These are phyloP conservation scores for Acephala macrosclerotiorum DNA, from an alignment of 2,329 filamentous ascomycete genomes.

Conservation along the genomic window DNA sequence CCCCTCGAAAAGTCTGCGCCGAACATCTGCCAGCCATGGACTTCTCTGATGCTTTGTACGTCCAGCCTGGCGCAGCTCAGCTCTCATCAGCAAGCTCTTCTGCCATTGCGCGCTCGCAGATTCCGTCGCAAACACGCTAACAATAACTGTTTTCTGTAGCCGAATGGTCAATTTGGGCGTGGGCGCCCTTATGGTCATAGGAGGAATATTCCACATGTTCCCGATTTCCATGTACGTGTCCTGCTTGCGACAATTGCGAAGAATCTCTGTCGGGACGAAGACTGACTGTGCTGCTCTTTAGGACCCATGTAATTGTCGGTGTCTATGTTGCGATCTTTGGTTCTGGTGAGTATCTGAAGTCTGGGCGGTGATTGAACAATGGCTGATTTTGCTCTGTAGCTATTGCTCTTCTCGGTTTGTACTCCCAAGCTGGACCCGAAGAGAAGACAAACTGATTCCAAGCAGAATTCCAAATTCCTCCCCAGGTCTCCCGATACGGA, in stretches of 20 bases:
- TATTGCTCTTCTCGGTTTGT: constrained; percentile 68
- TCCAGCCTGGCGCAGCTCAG: constrained; percentile 14
- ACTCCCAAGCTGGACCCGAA: constrained; percentile 5
- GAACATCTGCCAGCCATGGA: constrained; percentile 66
- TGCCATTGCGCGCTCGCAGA: constrained; percentile 30
- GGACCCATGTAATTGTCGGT: constrained; percentile 79
- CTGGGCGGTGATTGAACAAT: not conserved
- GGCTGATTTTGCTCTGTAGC: constrained; percentile 52
- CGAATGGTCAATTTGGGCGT: constrained; percentile 93
- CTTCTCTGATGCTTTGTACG: constrained; percentile 89
- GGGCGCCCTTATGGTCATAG: constrained; percentile 85
- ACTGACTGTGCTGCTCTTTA: constrained; percentile 45
- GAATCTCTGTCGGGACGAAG: constrained; percentile 38
- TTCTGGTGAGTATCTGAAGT: constrained; percentile 63
- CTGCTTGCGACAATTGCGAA: constrained; percentile 15
- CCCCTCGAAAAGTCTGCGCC: not conserved
- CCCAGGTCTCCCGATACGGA: constrained; percentile 90
- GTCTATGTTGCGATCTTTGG: constrained; percentile 93
- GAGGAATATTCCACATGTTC: constrained; percentile 80
- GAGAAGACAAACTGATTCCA: constrained; percentile 15
- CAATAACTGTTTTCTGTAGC: constrained; percentile 57
- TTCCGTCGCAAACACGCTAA: constrained; percentile 39
- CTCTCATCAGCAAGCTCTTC: constrained; percentile 17
- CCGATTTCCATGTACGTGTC: constrained; percentile 62
- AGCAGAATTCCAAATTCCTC: constrained; percentile 90